Base-by-base conservation (phyloP, 768 basidiomycete species). In the Boletus rex-veris region DNA sequence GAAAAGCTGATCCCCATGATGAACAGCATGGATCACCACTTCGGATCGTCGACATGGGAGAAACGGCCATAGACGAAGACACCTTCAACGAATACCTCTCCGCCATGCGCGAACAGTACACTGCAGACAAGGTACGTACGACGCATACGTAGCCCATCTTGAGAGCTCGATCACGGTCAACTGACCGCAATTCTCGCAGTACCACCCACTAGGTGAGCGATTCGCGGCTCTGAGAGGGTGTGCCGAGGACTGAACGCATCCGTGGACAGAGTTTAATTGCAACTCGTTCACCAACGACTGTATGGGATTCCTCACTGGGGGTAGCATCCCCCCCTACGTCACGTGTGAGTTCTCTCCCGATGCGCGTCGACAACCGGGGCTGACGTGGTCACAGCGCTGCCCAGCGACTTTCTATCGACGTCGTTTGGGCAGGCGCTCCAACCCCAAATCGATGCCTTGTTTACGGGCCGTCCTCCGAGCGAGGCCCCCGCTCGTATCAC, bases 361-460 rank as follows among this genome's bases (percentile, higher is more conserved):
- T 15, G 4, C 3, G 35, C 35, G 11, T 15, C 11, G 35, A 11
- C 5, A 36, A 36, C 15, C 5, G 35, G 35, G 12, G 35, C 35
- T 36, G 15, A 36, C 15, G 8, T 10, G 7, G 24, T 16, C 33
- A 9, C 48, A 90, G 91, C 86, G 57, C 77, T 89, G 3, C 92
- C 85, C 11, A 80, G 82, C 9, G 92, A 92, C 58, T 93, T 93
- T 70, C 80, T 95, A 21, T 88, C 91, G 0, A 94, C 92, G 0
- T 91, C 92, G 0, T 92, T 97, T 58, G 94, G 94, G 15, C 81
- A 82, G 7, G 83, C 88, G 0, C 78, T 98, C 43, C 84, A 89
- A 0, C 94, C 95, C 1, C 93, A 88, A 40, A 97, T 98, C 47
- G 94, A 98, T 65, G 76, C 82, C 44, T 93, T 96, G 92, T 97